These are phyloP conservation scores for Cercospora citrullina DNA, from an alignment of 2,329 filamentous ascomycete genomes.

Conservation along the genomic window DNA sequence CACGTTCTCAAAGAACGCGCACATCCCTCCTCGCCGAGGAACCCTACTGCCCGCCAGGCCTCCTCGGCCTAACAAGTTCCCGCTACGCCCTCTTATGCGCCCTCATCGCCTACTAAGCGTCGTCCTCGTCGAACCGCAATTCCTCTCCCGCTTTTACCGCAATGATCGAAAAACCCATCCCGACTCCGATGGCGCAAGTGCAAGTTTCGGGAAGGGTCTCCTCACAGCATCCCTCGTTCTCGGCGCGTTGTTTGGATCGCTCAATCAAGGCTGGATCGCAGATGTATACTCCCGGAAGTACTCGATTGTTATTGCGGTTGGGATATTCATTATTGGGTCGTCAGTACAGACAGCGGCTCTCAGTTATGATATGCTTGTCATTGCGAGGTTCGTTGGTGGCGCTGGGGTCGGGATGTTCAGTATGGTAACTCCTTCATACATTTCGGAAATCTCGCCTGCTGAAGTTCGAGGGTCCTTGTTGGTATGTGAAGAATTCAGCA, in stretches of 20 bases:
- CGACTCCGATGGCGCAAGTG: conserved; percentile 2
- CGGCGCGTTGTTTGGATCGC: conserved; percentile 42
- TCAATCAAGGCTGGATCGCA: conserved; percentile 40
- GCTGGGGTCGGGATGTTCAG: conserved; percentile 38
- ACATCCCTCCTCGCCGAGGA: conserved; percentile 7
- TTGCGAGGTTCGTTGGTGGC: conserved; percentile 38
- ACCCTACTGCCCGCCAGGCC: conserved; percentile 35
- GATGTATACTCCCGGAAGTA: conserved; percentile 49
- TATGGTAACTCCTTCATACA: conserved; percentile 59
- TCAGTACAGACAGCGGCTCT: conserved; percentile 41
- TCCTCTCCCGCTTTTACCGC: conserved; percentile 43
- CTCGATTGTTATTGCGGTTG: conserved; percentile 43
- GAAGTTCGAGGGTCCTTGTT: conserved; percentile 46
- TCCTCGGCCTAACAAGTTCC: conserved; percentile 51
- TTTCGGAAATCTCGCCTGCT: conserved; percentile 76
- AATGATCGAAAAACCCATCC: conserved; percentile 28
- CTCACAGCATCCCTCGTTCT: conserved; percentile 49
- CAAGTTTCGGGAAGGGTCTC: conserved; percentile 67
- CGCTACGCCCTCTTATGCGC: conserved; percentile 55
- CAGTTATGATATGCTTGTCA: conserved; percentile 37
- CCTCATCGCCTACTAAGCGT: conserved; percentile 45
- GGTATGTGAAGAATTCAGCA: conserved; percentile 51
- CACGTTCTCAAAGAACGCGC: not conserved
- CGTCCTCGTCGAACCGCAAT: conserved; percentile 50
- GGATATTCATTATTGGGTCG: conserved; percentile 49